Percentiles rank a stretch among this genome's conserved stretches.
Evolutionary conservation across 2,329 filamentous ascomycete genomes (phyloP).

Genomic region (Clonostachys byssicola): DNA sequence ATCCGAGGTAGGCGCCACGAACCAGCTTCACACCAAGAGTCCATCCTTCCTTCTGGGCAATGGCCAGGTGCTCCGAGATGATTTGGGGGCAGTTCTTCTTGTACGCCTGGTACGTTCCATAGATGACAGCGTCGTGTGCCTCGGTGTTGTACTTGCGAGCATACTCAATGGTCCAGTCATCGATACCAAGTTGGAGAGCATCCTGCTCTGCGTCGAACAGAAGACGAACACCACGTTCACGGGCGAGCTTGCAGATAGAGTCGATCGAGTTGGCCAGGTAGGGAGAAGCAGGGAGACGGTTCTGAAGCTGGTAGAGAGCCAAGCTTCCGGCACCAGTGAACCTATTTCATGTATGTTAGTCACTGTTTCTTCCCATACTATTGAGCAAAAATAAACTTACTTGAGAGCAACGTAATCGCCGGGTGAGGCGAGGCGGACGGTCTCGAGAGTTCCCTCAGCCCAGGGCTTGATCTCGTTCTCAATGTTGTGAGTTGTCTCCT

Average conservation of each 20-base stretch:
- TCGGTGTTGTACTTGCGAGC: conserved; percentile 71
- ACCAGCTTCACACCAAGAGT: conserved; percentile 72
- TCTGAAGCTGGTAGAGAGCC: conserved; percentile 62
- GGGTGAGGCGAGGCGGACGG: conserved; percentile 60
- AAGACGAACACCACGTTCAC: conserved; percentile 64
- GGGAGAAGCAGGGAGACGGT: conserved; percentile 57
- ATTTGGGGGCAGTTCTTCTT: conserved; percentile 58
- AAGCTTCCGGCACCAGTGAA: conserved; percentile 80
- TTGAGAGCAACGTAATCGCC: conserved; percentile 66
- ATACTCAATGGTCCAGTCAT: conserved; percentile 74
- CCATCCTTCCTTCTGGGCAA: conserved; percentile 56
- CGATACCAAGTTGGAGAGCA: conserved; percentile 72
- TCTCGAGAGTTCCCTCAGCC: conserved; percentile 70
- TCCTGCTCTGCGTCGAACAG: conserved; percentile 87
- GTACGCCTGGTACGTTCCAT: conserved; percentile 78
- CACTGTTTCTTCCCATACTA: background rate
- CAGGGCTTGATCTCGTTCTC: conserved; percentile 64
- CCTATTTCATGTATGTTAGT: conserved; percentile 21
- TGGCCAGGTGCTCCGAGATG: conserved; percentile 54
- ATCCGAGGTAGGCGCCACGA: conserved; percentile 68
- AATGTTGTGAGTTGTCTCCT: conserved; percentile 43
- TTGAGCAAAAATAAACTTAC: conserved; percentile 20
- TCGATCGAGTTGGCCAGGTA: conserved; percentile 68
- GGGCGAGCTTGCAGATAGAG: conserved; percentile 69
- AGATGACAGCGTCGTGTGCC: conserved; percentile 65